Evolutionary conservation across 176 grass and related monocot genomes (phyloP), one percentile per base, ranked within the genome.

Genomic region (Tillandsia fasciculata): DNA sequence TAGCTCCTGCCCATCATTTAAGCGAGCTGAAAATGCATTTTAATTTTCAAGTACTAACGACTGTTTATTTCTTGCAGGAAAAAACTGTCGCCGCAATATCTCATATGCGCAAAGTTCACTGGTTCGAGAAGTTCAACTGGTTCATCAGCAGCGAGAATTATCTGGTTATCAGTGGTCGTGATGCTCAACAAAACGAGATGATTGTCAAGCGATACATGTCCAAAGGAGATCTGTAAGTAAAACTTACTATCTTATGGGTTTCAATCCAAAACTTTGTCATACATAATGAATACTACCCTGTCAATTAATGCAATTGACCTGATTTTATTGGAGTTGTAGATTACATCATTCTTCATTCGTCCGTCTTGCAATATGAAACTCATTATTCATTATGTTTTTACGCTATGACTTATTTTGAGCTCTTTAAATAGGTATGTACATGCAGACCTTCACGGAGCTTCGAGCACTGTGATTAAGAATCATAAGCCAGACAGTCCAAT

Each of bases 121-220:
- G 93, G 93, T 97, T 97, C 67, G 93, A 97, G 87, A 97, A 97
- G 78, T 97, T 97, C 74, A 97, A 90, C 79, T 97, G 93, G 93
- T 97, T 97, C 77, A 87, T 97, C 76, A 97, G 93, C 77, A 92
- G 89, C 10, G 93, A 97, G 85, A 97, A 97, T 66, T 97, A 97
- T 75, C 70, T 97, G 72, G 52, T 97, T 63, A 92, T 97, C 59
- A 92, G 93, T 81, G 93, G 93, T 33, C 86, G 93, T 42, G 93
- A 92, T 80, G 93, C 93, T 82, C 93, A 92, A 69, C 93, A 92
- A 74, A 97, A 97, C 71, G 86, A 97, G 74, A 83, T 97, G 61
- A 74, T 92, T 58, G 93, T 97, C 71, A 97, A 97, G 82, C 86
- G 89, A 14, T 97, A 97, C 65, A 92, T 92, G 89, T 97, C 93